Base-by-base conservation (phyloP, 1,284 basidiomycete species). In the Fomes fomentarius region DNA sequence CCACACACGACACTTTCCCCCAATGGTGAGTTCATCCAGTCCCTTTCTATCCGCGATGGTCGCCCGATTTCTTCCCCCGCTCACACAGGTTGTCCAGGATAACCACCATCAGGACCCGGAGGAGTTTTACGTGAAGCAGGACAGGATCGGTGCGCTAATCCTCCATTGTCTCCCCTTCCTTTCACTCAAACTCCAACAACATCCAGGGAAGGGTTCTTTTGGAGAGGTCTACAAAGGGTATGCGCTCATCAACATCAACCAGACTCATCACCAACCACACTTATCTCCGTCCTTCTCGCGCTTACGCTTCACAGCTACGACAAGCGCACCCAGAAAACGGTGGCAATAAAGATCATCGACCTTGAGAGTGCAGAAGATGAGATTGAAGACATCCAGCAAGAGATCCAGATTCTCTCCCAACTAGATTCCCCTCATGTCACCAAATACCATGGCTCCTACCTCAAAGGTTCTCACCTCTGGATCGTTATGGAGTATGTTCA, bases 301-400 rank as follows among this genome's bases (percentile, higher is more conserved):
- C 37, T 52, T 28, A 35, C 45, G 31, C 21, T 37, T n/a, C 28
- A 31, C 64, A 94, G 94, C 56, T 96, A 92, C 66, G 94, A 97
- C 75, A 94, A 93, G 70, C 84, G 93, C 52, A 96, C 93, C 26
- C 89, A 93, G 69, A 89, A 90, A 74, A 94, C 94, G 1, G 95
- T 97, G 31, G 94, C 94, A 37, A 97, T 98, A 79, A 98, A 98
- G 84, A 96, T 98, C 63, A 98, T 99, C 71, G 95, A 99, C 77
- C 84, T 99, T 33, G 96, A 99, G 74, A 94, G 93, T 67, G 96
- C 96, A 47, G 96, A 98, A 72, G 97, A 99, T 69, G 97, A 99
- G 78, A 98, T 99, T 71, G 96, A 98, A 72, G 96, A 99, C 74
- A 98, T 99, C 56, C 96, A 99, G 67, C 94, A 97, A 71, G 97